Base-by-base conservation (phyloP, 371 early-diverging fungal genomes). In the Mortierella sp. region DNA sequence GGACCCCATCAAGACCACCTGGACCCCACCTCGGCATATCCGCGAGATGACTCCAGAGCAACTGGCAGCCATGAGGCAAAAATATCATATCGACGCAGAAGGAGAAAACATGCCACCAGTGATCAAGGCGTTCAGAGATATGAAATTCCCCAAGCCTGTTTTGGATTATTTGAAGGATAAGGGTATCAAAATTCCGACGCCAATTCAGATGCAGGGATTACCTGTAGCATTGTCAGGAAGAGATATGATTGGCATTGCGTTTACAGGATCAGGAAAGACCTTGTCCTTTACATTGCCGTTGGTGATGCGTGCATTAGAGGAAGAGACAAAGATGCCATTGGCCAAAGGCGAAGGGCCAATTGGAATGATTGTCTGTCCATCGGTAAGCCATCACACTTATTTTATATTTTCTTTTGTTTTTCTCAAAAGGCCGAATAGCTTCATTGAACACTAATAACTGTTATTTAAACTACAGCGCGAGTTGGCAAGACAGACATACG, bases 181-280 rank as follows among this genome's bases (percentile, higher is more conserved):
- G 66, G 93, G 94, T 2, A 99, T 97, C 85, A 86, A 87, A 15
- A 85, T 87, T 40, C 99, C 99, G 0, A 98, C 99, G 22, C 93
- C 98, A 22, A 99, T 99, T 83, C 99, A 99, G 86, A 91, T 96
- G 57, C 99, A 99, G 83, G 99, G 98, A 40, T 71, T 93, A 43
- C 91, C 95, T 8, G 87, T 91, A 8, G 91, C 91, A 10, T 75
- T 93, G 29, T 74, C 89, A 22, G 98, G 98, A 35, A 86, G 98
- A 60, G 97, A 98, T 72, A 94, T 98, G 93, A 97, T 98, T 73
- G 95, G 94, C 35, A 94, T 98, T 87, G 96, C 96, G 22, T 96
- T 98, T 81, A 99, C 99, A 12, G 99, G 99, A 22, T 98, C 98
- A n/a, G 99, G 99, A 42, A 99, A 99, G 86, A 99, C 99, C 0